Percentiles rank a stretch among this genome's conserved stretches.
Conservation (phyloP, 768 basidiomycete genomes). For the Lactifluus rugatus region DNA sequence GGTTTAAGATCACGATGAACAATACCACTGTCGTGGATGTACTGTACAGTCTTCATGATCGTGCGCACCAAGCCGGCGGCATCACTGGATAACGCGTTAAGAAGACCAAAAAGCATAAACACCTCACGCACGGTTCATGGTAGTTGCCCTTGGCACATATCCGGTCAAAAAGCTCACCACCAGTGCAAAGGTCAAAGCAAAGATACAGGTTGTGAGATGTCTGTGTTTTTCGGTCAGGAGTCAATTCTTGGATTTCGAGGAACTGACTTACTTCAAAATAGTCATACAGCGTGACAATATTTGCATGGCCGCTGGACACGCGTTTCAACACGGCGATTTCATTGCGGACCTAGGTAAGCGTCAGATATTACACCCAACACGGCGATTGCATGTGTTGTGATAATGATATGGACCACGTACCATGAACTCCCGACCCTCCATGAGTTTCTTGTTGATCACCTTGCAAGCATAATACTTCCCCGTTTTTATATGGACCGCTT, state of each 20-base stretch:
- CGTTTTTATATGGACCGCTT: constrained; percentile 90
- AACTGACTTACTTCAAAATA: constrained; percentile 73
- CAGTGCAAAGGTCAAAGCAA: constrained; percentile 92
- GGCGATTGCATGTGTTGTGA: background rate
- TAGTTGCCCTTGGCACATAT: constrained; percentile 98
- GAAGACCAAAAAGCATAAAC: constrained; percentile 19
- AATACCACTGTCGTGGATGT: constrained; percentile 86
- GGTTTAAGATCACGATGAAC: constrained; percentile 97
- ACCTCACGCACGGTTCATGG: constrained; percentile 71
- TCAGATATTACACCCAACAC: constrained; percentile 6
- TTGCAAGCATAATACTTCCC: constrained; percentile 97
- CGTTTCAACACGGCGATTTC: constrained; percentile 93
- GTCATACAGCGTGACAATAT: constrained; percentile 91
- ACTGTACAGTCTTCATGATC: constrained; percentile 78
- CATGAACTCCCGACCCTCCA: constrained; percentile 98
- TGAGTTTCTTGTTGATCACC: constrained; percentile 98
- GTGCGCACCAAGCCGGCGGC: constrained; percentile 83
- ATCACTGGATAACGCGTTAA: constrained; percentile 44
- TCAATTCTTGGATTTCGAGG: background rate
- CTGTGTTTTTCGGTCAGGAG: constrained; percentile 28
- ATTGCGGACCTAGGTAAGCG: constrained; percentile 66
- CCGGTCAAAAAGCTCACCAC: constrained; percentile 97
- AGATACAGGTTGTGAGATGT: constrained; percentile 91
- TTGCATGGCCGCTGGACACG: constrained; percentile 80
- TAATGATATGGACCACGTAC: constrained; percentile 34